A percentile compares a stretch with the other conserved stretches of the same genome.
phyloP scores from a whole-genome alignment of 2,329 filamentous ascomycete species.

The Corinectria fuckeliana region DNA sequence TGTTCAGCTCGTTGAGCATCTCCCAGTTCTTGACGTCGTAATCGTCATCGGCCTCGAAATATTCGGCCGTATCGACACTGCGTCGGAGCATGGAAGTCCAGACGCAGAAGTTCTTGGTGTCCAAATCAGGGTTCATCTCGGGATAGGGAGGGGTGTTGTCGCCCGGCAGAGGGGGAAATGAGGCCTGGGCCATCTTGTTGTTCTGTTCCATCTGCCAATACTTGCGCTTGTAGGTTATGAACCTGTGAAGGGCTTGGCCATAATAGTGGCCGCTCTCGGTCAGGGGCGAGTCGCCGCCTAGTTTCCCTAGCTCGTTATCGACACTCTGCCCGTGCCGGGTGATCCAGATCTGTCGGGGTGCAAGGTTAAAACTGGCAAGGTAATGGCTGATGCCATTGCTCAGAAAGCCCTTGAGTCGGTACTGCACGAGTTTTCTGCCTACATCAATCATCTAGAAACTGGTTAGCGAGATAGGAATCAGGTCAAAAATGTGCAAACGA shows the following conservation, averaged over 20 bases:
- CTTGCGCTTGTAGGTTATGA: slow-evolving; percentile 80
- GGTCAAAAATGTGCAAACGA: slow-evolving; percentile 22
- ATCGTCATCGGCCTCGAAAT: slow-evolving; percentile 89
- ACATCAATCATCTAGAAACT: slow-evolving; percentile 84
- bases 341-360: slow-evolving; percentile 97
- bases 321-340: slow-evolving; percentile 90
- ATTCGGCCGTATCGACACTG: slow-evolving; percentile 84
- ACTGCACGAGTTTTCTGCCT: slow-evolving; percentile 89
- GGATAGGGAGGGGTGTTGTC: slow-evolving; percentile 96
- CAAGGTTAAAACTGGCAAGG: slow-evolving; percentile 94
- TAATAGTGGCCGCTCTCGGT: slow-evolving; percentile 83
- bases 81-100: slow-evolving; percentile 98
- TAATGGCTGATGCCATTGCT: slow-evolving; percentile 94
- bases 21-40: slow-evolving; percentile 98
- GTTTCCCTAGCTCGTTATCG: slow-evolving; percentile 86
- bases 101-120: slow-evolving; percentile 92
- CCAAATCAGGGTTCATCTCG: slow-evolving; percentile 72
- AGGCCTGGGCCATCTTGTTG: slow-evolving; percentile 75
- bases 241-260: slow-evolving; percentile 78
- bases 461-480: slow-evolving; percentile 34
- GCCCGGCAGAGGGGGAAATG: slow-evolving; percentile 88
- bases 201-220: slow-evolving; percentile 86
- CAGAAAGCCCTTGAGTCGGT: slow-evolving; percentile 90
- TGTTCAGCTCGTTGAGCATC: slow-evolving; percentile 96
- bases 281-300: slow-evolving; percentile 88